Evolutionary conservation across 1,139 yeast species (phyloP), one percentile per base, ranked within the genome.

Genomic region (Geotrichum cucujoidarum): DNA sequence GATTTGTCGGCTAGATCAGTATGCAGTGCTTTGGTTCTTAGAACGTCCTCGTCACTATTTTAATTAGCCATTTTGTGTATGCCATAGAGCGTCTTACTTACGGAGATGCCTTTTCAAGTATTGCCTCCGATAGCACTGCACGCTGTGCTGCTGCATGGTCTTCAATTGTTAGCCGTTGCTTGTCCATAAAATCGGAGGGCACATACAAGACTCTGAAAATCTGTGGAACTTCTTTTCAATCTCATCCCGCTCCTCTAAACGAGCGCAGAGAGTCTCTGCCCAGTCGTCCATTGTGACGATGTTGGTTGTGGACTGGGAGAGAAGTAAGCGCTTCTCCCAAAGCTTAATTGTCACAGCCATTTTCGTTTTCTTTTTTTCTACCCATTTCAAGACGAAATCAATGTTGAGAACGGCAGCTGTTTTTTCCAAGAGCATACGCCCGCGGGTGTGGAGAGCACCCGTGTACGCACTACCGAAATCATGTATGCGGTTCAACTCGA

Each of bases 241-340:
- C 14, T 34, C 44, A 38, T 63, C 67, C 14, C 67, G 55, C 37
- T 57, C 56, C 4, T 43, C 47, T 27, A 61, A 50, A 18, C 53
- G 52, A n/a, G 64, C 88, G 16, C 36, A 5, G 4, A 49, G 30
- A 3, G 35, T n/a, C 2, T 22, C 27, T 17, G 34, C 24, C 52
- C 52, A 49, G 37, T 43, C 42, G 13, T 31, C 39, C 51, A 48
- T 48, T 6, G 45, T 41, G 27, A n/a, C 24, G 21, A 21, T 7
- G 4, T 8, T 16, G 13, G 29, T 3, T 17, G 29, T 14, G 2
- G 21, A 17, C n/a, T n/a, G n/a, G n/a, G n/a, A n/a, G n/a, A n/a
- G n/a, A n/a, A n/a, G n/a, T n/a, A n/a, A n/a, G n/a, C n/a, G n/a
- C n/a, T n/a, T n/a, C n/a, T n/a, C n/a, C n/a, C n/a, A n/a, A n/a